These are phyloP conservation scores for Leccinum pachyderme DNA, from an alignment of 1,284 basidiomycete species.

Conservation along the genomic window DNA sequence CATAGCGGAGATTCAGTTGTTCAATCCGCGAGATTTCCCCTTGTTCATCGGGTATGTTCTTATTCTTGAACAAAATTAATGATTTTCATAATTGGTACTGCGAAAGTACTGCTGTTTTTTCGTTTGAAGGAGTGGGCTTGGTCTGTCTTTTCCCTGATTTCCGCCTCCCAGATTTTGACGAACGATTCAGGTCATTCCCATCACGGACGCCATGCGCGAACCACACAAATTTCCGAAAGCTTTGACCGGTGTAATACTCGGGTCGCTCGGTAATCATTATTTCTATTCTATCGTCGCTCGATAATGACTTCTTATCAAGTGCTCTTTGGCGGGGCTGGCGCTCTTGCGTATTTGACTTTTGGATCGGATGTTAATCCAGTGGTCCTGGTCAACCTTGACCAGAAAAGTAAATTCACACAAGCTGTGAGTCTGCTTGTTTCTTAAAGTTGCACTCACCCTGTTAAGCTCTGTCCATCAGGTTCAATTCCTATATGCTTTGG, in stretches of 20 bases:
- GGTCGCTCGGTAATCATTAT: conserved; percentile 55
- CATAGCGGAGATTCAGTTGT: conserved; percentile 81
- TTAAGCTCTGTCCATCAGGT: conserved; percentile 40
- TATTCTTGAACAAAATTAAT: neutral
- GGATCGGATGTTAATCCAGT: conserved; percentile 90
- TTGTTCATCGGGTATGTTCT: conserved; percentile 81
- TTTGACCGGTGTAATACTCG: conserved; percentile 89
- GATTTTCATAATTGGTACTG: conserved; percentile 3
- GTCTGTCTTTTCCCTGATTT: conserved; percentile 41
- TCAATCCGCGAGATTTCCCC: conserved; percentile 89
- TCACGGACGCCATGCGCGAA: conserved; percentile 95
- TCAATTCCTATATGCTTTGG: conserved; percentile 87
- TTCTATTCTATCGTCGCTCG: neutral
- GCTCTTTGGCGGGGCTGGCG: conserved; percentile 90
- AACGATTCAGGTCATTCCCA: conserved; percentile 74
- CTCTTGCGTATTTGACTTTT: conserved; percentile 86
- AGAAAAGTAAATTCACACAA: conserved; percentile 86
- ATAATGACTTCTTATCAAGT: conserved; percentile 39
- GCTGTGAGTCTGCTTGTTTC: conserved; percentile 48
- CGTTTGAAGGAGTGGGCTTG: conserved; percentile 96
- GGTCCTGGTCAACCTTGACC: conserved; percentile 92
- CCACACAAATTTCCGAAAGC: conserved; percentile 91
- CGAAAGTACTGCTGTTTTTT: conserved; percentile 91
- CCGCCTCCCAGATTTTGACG: conserved; percentile 4
- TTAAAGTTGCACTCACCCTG: neutral